Percentiles rank a stretch among this genome's conserved stretches.
These are phyloP conservation scores for Torulaspora pretoriensis DNA, from an alignment of 1,139 yeast genomes.

Conservation along the genomic window DNA sequence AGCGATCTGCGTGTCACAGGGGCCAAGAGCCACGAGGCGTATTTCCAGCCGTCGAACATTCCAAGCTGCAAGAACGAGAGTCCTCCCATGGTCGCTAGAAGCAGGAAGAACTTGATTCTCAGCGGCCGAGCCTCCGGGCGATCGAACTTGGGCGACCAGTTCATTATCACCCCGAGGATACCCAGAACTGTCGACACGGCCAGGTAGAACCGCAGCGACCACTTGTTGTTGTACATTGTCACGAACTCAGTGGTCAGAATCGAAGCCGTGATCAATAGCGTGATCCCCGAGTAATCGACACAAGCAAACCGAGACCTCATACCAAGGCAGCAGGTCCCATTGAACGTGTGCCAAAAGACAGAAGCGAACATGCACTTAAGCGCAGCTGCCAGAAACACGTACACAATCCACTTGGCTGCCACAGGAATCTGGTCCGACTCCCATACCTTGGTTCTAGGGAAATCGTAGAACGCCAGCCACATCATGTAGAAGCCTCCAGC, in stretches of 20 bases:
- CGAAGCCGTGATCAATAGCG: slow-evolving; percentile 85
- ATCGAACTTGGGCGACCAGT: slow-evolving; percentile 90
- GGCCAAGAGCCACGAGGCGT: slow-evolving; percentile 40
- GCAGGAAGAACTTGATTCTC: slow-evolving; percentile 77
- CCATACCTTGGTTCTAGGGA: slow-evolving; percentile 52
- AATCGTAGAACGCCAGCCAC: slow-evolving; percentile 55
- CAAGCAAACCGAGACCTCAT: slow-evolving; percentile 79
- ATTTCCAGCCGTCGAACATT: slow-evolving; percentile 51
- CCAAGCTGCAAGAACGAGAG: slow-evolving; percentile 58
- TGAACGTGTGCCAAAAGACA: slow-evolving; percentile 87
- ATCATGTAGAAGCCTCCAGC: slow-evolving; percentile 59
- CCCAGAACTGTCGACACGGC: slow-evolving; percentile 64
- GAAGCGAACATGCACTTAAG: slow-evolving; percentile 74
- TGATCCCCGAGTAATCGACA: slow-evolving; percentile 92
- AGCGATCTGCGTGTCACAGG: slow-evolving; percentile 39
- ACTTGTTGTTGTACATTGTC: slow-evolving; percentile 49
- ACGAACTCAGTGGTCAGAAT: slow-evolving; percentile 82
- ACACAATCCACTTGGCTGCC: slow-evolving; percentile 48
- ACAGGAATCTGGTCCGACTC: slow-evolving; percentile 34
- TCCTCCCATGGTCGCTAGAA: slow-evolving; percentile 73
- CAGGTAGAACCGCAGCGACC: slow-evolving; percentile 45
- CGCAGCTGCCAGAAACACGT: slow-evolving; percentile 66
- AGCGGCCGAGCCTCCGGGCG: slow-evolving; percentile 76
- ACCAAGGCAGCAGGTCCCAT: slow-evolving; percentile 63
- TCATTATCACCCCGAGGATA: slow-evolving; percentile 64